Percentiles rank a stretch among this genome's conserved stretches.
Evolutionary conservation across 140 eudicot genomes (phyloP).

Genomic region (Senecio squalidus): DNA sequence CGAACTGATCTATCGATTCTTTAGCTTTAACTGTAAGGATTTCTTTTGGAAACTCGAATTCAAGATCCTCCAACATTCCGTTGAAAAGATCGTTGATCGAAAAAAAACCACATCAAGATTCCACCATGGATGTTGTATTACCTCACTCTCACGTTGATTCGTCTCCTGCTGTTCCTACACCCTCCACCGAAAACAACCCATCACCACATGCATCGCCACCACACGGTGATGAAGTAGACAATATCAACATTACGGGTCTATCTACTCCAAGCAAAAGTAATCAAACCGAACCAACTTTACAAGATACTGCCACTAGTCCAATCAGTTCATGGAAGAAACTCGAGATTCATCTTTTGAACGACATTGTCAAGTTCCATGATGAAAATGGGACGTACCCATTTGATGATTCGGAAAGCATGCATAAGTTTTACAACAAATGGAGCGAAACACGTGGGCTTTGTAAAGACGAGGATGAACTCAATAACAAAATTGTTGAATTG

Average conservation of each 20-base stretch:
- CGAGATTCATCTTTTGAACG: neutral
- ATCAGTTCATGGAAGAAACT: neutral
- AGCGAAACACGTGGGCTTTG: neutral
- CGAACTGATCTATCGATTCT: no score
- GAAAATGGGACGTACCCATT: neutral
- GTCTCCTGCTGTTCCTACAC: no score
- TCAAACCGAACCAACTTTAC: neutral
- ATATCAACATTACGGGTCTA: neutral
- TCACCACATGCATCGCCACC: no score
- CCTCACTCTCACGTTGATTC: no score
- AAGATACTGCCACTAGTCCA: neutral
- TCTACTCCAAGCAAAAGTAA: neutral
- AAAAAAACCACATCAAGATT: no score
- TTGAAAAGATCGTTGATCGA: no score
- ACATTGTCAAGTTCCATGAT: neutral
- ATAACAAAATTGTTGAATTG: conserved; percentile 7
- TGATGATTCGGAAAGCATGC: neutral
- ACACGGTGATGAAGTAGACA: no score
- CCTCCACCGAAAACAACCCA: no score
- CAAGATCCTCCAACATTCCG: no score
- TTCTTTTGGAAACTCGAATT: no score
- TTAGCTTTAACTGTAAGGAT: no score
- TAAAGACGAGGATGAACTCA: neutral
- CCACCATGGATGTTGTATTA: no score
- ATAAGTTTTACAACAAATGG: neutral